Evolutionary conservation across 2,329 filamentous ascomycete genomes (phyloP).

Genomic region (Monilinia fructigena): DNA sequence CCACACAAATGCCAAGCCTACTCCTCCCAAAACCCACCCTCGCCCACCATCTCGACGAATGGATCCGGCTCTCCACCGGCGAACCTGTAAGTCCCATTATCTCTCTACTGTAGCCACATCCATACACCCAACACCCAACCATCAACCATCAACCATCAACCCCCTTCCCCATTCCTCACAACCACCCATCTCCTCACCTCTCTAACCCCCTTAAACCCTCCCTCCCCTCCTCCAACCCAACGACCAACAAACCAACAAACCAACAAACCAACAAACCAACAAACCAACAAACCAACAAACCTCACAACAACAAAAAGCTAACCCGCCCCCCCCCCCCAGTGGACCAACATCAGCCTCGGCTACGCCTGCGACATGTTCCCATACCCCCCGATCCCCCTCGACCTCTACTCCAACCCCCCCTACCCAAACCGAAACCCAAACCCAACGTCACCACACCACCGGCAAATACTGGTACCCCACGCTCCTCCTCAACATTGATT

Average conservation of each 20-base stretch:
- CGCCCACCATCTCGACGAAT: constrained; percentile 55
- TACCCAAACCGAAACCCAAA: constrained; percentile 50
- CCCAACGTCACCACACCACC: neutral
- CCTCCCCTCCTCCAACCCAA: neutral
- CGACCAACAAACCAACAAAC: too few species aligned
- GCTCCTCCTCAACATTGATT: constrained; percentile 69
- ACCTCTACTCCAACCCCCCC: neutral
- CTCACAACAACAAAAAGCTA: too few species aligned
- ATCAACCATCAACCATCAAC: neutral
- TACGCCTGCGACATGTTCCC: too few species aligned
- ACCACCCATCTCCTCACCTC: too few species aligned
- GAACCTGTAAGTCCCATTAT: constrained; percentile 40
- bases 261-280: too few species aligned
- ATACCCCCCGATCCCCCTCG: neutral
- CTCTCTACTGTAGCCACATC: neutral
- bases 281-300: neutral
- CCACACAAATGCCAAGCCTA: constrained; percentile 51
- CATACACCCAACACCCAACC: neutral
- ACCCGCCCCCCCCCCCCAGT: constrained; percentile 39
- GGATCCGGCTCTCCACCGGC: constrained; percentile 61
- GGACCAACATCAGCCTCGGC: constrained; percentile 51
- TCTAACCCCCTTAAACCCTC: neutral
- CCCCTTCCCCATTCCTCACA: too few species aligned
- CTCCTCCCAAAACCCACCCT: constrained; percentile 48
- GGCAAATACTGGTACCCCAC: constrained; percentile 50